Evolutionary conservation across 2,329 filamentous ascomycete genomes (phyloP).

Genomic region (Penicillium digitatum): DNA sequence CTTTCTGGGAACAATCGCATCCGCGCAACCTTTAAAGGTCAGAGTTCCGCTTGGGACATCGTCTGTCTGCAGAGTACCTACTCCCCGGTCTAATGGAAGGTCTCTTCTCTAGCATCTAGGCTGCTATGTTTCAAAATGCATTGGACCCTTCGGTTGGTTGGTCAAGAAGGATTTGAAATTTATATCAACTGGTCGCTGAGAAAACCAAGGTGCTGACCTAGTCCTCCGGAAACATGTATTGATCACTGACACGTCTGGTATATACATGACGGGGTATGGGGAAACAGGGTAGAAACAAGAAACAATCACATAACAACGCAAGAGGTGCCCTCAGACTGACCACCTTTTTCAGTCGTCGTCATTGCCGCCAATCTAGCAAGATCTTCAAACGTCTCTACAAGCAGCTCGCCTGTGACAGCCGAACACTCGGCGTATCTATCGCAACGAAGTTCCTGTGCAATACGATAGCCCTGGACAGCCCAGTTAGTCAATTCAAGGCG

Average conservation of each 20-base stretch:
- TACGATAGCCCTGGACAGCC: slow-evolving; percentile 49
- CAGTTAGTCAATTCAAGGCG: slow-evolving; percentile 2
- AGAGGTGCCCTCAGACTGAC: slow-evolving; percentile 41
- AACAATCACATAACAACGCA: slow-evolving; percentile 41
- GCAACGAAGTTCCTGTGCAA: slow-evolving; percentile 58
- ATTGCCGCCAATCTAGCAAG: slow-evolving; percentile 56
- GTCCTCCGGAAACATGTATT: neutral
- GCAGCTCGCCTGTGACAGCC: slow-evolving; percentile 57
- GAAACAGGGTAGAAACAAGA: neutral
- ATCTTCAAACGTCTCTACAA: slow-evolving; percentile 58
- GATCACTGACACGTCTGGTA: neutral
- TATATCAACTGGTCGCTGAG: neutral
- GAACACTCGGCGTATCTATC: slow-evolving; percentile 63
- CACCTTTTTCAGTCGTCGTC: slow-evolving; percentile 54
- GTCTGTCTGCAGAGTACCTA: neutral
- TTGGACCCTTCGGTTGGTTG: neutral
- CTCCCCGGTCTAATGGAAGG: neutral
- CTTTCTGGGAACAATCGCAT: neutral
- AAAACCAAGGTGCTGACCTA: neutral
- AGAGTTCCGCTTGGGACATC: too few relatives aligned
- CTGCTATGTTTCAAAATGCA: neutral
- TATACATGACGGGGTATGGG: slow-evolving; percentile 3
- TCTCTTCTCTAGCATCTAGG: neutral
- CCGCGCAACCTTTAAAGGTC: neutral
- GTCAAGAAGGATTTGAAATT: neutral